phyloP scores from a whole-genome alignment of 2,329 filamentous ascomycete species.

The Pestalotiopsis sp. region DNA sequence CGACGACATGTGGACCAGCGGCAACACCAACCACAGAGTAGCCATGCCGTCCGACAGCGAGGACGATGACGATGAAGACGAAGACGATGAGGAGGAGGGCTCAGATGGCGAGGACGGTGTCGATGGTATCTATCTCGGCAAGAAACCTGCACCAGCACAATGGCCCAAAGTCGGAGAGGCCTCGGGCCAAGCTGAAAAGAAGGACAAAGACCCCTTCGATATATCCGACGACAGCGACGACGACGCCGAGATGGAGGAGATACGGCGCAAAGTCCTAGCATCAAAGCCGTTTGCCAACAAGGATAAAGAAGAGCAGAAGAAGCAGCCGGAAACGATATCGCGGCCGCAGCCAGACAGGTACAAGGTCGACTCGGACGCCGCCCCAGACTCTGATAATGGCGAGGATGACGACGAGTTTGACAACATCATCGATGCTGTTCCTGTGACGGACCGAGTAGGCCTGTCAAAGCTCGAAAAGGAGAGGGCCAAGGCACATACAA shows the following conservation, averaged over 20 bases:
- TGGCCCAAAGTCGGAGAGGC: conserved; percentile 33
- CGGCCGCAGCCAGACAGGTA: conserved; percentile 53
- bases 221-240: conserved; percentile 81
- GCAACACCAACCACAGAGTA: conserved; percentile 77
- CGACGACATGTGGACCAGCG: conserved; percentile 85
- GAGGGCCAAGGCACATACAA: conserved; percentile 48
- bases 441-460: conserved; percentile 84
- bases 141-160: conserved; percentile 41
- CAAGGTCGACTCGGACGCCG: conserved; percentile 66
- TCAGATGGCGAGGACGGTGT: conserved; percentile 47
- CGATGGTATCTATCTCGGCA: conserved; percentile 65
- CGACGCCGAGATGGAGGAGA: conserved; percentile 81
- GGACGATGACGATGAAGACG: conserved; percentile 50
- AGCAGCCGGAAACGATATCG: conserved; percentile 66
- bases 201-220: conserved; percentile 68
- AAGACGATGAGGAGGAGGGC: conserved; percentile 44
- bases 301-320: conserved; percentile 52
- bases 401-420: conserved; percentile 71
- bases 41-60: conserved; percentile 56
- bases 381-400: conserved; percentile 73
- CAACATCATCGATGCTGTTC: conserved; percentile 88
- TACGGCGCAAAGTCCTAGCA: conserved; percentile 84
- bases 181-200: conserved; percentile 43
- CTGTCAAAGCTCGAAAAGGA: conserved; percentile 60
- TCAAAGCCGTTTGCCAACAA: conserved; percentile 84